phyloP scores from a whole-genome alignment of 139 green algal genomes.

The Mesotaenium endlicherianum region DNA sequence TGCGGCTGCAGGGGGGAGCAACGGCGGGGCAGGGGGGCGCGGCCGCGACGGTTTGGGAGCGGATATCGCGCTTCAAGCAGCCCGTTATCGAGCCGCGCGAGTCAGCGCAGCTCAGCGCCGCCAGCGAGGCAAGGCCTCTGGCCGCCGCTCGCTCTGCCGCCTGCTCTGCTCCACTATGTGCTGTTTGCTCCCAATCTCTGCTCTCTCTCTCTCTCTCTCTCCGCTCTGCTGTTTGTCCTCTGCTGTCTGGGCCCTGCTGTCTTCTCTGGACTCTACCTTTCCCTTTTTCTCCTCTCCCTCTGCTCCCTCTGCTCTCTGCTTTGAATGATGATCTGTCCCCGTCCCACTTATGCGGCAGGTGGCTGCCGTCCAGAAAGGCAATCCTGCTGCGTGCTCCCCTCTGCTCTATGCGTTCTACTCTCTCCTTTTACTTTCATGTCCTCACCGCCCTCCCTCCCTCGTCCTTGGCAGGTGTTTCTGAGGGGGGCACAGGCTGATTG shows the following conservation, averaged over 20 bases:
- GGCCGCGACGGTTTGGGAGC: conserved; percentile 71
- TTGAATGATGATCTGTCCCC: no score
- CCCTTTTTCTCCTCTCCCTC: no score
- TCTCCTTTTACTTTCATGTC: background rate
- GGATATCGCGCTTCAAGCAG: conserved; percentile 76
- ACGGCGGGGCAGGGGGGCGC: conserved; percentile 49
- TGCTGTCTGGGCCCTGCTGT: background rate
- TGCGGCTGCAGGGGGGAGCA: no score
- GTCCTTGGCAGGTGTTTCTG: no score
- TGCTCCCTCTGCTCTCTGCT: no score
- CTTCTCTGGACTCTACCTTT: background rate
- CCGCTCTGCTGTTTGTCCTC: background rate
- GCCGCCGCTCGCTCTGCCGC: background rate
- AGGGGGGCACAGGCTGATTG: no score
- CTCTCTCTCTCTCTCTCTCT: conserved; percentile 30
- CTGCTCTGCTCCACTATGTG: background rate
- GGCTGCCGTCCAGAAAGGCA: no score
- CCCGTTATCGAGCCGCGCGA: conserved; percentile 66
- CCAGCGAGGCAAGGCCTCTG: conserved; percentile 15
- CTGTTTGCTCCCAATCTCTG: background rate
- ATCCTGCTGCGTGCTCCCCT: no score
- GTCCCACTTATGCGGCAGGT: no score
- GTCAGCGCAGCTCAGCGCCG: conserved; percentile 3
- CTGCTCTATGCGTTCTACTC: background rate
- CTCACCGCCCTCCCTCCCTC: background rate